phyloP scores from a whole-genome alignment of 1,284 basidiomycete genomes.

The Leccinum fallax region DNA sequence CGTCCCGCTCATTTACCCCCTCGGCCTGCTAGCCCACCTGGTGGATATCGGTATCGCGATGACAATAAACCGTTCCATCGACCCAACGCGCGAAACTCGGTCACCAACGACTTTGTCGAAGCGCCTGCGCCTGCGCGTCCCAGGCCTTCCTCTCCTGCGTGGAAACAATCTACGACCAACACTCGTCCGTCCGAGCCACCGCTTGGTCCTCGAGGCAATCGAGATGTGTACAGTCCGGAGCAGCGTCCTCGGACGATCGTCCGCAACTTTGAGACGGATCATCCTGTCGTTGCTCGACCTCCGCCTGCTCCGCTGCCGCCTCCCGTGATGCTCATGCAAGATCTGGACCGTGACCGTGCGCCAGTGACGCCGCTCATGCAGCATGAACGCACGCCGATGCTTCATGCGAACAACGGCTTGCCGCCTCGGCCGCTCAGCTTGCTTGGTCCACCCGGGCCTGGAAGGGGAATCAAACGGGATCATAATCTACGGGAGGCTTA shows the following conservation, averaged over 20 bases:
- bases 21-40: constrained; percentile 25
- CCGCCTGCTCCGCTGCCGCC: background rate
- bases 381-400: constrained; percentile 35
- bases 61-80: constrained; percentile 4
- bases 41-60: constrained; percentile 12
- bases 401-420: constrained; percentile 29
- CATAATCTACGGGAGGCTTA: constrained; percentile 21
- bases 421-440: constrained; percentile 31
- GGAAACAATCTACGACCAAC: constrained; percentile 12
- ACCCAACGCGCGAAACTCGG: constrained; percentile 2
- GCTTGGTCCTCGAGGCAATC: constrained; percentile 10
- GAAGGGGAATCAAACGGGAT: constrained; percentile 22
- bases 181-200: constrained; percentile 7
- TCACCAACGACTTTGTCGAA: constrained; percentile 12
- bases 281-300: constrained; percentile 5
- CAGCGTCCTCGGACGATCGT: constrained; percentile 7
- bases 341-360: constrained; percentile 15
- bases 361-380: constrained; percentile 24
- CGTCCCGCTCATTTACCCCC: constrained; percentile 27
- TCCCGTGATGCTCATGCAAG: background rate
- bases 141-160: constrained; percentile 9
- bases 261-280: constrained; percentile 14
- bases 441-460: constrained; percentile 15
- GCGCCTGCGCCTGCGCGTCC: constrained; percentile 5
- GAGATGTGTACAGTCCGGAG: constrained; percentile 9